Evolutionary conservation across 805 yeast genomes (phyloP), one percentile per base, ranked within the genome.

Genomic region (Yamadazyma insecticola): DNA sequence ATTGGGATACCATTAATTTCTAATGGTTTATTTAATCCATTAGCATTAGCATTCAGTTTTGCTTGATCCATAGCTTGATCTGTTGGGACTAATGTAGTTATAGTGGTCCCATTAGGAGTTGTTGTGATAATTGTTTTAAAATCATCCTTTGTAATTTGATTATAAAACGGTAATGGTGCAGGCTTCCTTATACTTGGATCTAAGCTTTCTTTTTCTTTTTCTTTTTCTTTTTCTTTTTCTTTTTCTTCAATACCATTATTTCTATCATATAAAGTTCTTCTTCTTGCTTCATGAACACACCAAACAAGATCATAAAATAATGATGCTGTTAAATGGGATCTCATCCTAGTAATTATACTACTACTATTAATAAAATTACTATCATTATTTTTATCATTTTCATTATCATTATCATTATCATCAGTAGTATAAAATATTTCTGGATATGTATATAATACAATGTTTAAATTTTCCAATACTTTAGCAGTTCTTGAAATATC

Each of bases 221-320:
- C 30, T n/a, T 18, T 32, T 20, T 24, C 23, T 13, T 18, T 29
- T 15, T 21, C 31, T 9, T 33, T 42, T 11, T 22, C 32, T 10
- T 22, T 6, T 34, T 28, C 24, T 12, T 21, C 16, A 17, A 26
- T 30, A 8, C 13, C 27, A 8, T 32, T 16, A 4, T 50, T 48
- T 30, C 58, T 61, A 24, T 55, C 63, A 6, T 57, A 53, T 22
- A 57, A 51, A 18, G 66, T 63, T 32, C 95, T 65, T 51, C 96
- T 68, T 52, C 95, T 70, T 1, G 96, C 96, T 50, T 89, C 97
- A 56, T 89, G 97, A 28, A 89, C 81, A 53, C 95, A 83, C 88
- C 95, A 88, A 9, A 89, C 90, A 31, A 89, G 67, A 55, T 89
- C 97, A 51, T 89, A 89, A 47, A 89, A 89, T 31, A 89, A 57